These are phyloP conservation scores for Aspergillus kassunensis DNA, from an alignment of 495 filamentous ascomycete species.

Conservation along the genomic window DNA sequence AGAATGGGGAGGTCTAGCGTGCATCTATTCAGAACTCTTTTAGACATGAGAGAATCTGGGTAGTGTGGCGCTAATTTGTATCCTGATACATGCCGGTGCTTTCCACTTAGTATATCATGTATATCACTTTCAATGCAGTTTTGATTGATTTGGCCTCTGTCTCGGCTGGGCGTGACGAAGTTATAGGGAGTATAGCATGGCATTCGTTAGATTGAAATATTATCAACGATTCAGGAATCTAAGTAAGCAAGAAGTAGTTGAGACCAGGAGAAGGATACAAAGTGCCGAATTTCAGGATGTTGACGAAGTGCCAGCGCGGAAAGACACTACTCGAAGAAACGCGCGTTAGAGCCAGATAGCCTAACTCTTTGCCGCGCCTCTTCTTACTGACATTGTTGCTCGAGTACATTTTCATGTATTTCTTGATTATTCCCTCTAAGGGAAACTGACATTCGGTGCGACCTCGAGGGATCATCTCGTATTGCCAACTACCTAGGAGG, in stretches of 20 bases:
- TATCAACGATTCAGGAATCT: neutral
- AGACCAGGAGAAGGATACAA: neutral
- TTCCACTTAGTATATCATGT: constrained; percentile 42
- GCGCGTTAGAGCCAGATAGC: constrained; percentile 7
- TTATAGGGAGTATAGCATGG: no score
- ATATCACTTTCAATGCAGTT: constrained; percentile 47
- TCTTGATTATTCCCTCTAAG: neutral
- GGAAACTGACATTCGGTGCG: neutral
- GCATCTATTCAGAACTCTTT: constrained; percentile 20
- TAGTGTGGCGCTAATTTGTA: constrained; percentile 33
- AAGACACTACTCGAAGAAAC: neutral
- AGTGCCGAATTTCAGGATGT: neutral
- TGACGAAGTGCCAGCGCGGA: constrained; percentile 1
- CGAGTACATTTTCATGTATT: neutral
- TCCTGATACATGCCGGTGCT: constrained; percentile 41
- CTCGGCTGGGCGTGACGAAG: no score
- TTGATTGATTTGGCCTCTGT: constrained; percentile 13
- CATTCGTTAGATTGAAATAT: neutral
- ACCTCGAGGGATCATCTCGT: neutral
- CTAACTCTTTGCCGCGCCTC: constrained; percentile 1
- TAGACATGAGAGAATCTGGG: constrained; percentile 20
- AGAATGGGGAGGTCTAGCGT: constrained; percentile 34
- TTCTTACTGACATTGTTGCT: neutral
- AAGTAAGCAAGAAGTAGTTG: neutral
- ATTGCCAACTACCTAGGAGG: neutral